Evolutionary conservation across 495 filamentous ascomycete species (phyloP).

Genomic region (Collariella sp.): DNA sequence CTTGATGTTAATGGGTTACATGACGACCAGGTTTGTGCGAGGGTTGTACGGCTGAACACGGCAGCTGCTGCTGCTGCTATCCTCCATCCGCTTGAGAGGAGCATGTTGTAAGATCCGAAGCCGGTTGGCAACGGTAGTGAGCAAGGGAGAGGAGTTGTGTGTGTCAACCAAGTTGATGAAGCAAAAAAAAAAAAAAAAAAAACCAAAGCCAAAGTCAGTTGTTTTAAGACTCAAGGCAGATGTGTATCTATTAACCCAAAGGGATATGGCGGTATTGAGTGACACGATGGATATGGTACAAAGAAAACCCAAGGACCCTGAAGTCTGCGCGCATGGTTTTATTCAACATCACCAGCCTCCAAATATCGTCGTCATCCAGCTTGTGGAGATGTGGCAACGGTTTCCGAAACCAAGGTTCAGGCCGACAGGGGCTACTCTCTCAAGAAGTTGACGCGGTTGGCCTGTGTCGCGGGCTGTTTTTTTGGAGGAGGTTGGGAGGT

Average conservation of each 20-base stretch:
- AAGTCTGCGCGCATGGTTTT: background rate
- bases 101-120: background rate
- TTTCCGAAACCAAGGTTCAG: background rate
- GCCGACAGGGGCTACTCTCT: background rate
- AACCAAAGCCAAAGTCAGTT: too few species aligned
- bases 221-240: background rate
- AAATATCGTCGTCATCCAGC: conserved; percentile 8
- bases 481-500: conserved; percentile 15
- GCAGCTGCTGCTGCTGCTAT: conserved; percentile 8
- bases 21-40: conserved; percentile 27
- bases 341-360: conserved; percentile 11
- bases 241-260: conserved; percentile 1
- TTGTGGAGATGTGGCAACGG: background rate
- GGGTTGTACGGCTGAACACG: conserved; percentile 11
- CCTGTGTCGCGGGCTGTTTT: background rate
- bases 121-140: background rate
- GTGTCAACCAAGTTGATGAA: too few species aligned
- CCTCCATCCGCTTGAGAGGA: conserved; percentile 16
- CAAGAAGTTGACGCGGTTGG: background rate
- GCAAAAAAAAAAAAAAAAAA: too few species aligned
- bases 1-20: conserved; percentile 27
- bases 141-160: background rate
- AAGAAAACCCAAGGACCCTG: background rate
- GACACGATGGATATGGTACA: background rate
- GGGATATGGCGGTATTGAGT: background rate